These are phyloP conservation scores for Pistacia integerrima DNA, from an alignment of 345 rosid genomes.

Conservation along the genomic window DNA sequence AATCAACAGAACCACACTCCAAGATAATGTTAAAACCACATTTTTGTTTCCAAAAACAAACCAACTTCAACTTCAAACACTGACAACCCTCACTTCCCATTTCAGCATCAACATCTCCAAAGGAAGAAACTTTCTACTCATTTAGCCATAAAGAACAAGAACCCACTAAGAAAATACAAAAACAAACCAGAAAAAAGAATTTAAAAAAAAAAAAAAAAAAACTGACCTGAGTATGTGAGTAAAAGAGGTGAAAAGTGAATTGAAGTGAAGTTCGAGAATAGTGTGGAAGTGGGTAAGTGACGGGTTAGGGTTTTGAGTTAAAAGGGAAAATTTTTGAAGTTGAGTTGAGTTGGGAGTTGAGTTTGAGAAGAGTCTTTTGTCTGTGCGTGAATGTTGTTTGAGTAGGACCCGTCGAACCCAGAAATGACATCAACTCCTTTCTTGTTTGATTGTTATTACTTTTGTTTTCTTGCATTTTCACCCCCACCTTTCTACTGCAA, in stretches of 20 bases:
- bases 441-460: not conserved
- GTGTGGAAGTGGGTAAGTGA: not conserved
- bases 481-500: not conserved
- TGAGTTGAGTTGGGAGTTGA: not conserved
- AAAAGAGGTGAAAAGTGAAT: not conserved
- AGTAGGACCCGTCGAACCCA: constrained; percentile 11
- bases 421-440: not conserved
- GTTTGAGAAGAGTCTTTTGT: not conserved
- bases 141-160: not conserved
- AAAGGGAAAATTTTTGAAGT: not conserved
- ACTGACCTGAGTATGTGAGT: constrained; percentile 10
- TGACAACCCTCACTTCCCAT: not conserved
- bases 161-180: not conserved
- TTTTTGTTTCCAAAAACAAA: not conserved
- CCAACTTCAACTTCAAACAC: not conserved
- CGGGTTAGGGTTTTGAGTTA: constrained; percentile 5
- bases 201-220: not conserved
- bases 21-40: not conserved
- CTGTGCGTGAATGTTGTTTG: not conserved
- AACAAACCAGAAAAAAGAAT: not conserved
- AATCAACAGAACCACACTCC: not conserved
- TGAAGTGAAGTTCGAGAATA: not conserved
- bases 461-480: not conserved
- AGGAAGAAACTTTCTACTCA: not conserved
- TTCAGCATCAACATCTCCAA: not conserved